Evolutionary conservation across 306 rosid species (phyloP).

Genomic region (Notholithocarpus densiflorus): DNA sequence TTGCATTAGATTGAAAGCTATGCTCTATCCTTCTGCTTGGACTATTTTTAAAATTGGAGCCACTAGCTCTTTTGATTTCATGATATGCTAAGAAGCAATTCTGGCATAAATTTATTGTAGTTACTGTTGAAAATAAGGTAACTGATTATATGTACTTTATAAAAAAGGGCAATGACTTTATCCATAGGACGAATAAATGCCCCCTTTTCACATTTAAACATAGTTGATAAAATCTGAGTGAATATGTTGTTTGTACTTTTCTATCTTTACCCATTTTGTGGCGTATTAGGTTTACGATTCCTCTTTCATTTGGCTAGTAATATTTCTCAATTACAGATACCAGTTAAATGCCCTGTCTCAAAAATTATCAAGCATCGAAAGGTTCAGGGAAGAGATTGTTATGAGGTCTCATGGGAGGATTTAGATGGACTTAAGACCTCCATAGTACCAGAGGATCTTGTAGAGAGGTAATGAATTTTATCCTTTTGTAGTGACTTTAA

Average conservation of each 20-base stretch:
- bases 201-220: background rate
- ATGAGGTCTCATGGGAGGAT: conserved; percentile 70
- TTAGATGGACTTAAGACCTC: conserved; percentile 61
- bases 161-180: background rate
- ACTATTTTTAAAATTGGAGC: background rate
- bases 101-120: background rate
- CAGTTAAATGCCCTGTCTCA: conserved; percentile 66
- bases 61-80: background rate
- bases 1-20: conserved; percentile 1
- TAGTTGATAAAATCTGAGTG: background rate
- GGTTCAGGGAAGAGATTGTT: conserved; percentile 64
- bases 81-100: background rate
- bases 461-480: conserved; percentile 41
- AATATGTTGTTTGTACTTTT: background rate
- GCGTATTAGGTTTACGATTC: background rate
- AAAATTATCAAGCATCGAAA: conserved; percentile 59
- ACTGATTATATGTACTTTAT: background rate
- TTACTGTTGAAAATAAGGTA: background rate
- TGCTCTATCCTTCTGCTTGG: background rate
- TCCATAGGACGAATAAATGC: background rate
- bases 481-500: background rate
- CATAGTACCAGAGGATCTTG: conserved; percentile 60
- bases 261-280: background rate
- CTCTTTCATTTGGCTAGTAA: background rate
- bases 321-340: conserved; percentile 40